Evolutionary conservation across 345 rosid genomes (phyloP).

Genomic region (Linum lewisii): DNA sequence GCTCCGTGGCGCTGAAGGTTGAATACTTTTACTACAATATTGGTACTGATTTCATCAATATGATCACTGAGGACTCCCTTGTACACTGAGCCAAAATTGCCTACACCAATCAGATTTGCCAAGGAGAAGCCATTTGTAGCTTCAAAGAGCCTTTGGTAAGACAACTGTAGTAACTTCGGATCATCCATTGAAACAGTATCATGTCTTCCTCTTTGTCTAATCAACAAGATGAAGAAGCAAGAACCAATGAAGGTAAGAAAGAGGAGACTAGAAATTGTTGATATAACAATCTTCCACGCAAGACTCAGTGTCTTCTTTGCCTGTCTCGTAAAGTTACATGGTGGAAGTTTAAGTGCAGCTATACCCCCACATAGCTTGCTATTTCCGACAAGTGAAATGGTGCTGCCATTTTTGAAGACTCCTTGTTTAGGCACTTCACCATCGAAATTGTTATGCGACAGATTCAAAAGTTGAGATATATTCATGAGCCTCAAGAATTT

Average conservation of each 20-base stretch:
- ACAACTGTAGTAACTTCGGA: neutral
- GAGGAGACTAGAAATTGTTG: neutral
- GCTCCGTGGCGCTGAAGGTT: conserved; percentile 15
- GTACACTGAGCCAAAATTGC: conserved; percentile 17
- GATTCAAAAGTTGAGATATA: conserved; percentile 6
- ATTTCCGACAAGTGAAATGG: neutral
- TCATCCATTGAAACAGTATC: neutral
- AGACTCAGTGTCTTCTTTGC: neutral
- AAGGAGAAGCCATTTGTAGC: conserved; percentile 11
- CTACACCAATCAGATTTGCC: conserved; percentile 7
- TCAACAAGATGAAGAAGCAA: conserved; percentile 1
- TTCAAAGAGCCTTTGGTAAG: conserved; percentile 3
- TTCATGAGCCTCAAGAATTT: neutral
- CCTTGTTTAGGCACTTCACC: conserved; percentile 12
- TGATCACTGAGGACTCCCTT: conserved; percentile 3
- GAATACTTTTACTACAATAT: conserved; percentile 10
- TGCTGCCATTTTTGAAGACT: neutral
- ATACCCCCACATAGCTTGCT: neutral
- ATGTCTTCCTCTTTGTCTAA: conserved; percentile 1
- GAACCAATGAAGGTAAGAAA: neutral
- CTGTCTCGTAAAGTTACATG: neutral
- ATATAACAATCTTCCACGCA: neutral
- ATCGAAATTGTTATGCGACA: conserved; percentile 16
- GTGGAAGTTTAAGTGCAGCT: conserved; percentile 2
- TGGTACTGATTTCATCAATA: neutral